A percentile compares a stretch with the other conserved stretches of the same genome.
Conservation (phyloP, 768 basidiomycete genomes). For the Coprinellus aureogranulatus region DNA sequence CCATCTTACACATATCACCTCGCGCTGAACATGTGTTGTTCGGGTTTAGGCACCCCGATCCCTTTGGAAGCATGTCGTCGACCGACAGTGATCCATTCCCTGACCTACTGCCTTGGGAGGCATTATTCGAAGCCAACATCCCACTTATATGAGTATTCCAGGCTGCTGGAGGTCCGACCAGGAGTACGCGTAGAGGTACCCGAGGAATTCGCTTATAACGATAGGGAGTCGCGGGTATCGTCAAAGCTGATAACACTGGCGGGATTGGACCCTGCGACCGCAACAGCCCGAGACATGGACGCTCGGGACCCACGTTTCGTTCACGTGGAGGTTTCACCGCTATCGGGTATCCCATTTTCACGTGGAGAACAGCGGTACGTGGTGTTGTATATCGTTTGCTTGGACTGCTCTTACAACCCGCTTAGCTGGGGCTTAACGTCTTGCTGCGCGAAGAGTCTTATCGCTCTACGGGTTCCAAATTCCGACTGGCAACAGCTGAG, state of each 20-base stretch:
- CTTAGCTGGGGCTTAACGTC: neutral
- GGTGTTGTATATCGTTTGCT: neutral
- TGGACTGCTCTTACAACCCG: neutral
- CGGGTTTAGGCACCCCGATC: conserved; percentile 2
- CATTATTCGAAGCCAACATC: conserved; percentile 5
- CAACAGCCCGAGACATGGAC: neutral
- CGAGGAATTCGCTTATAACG: neutral
- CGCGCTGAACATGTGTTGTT: conserved; percentile 3
- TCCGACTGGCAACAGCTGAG: neutral
- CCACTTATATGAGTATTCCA: neutral
- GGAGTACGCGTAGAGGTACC: neutral
- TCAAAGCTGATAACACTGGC: neutral
- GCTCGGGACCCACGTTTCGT: neutral
- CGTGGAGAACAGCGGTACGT: neutral
- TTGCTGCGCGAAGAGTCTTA: neutral
- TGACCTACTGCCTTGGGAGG: conserved; percentile 7
- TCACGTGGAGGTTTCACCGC: neutral
- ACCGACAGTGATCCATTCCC: conserved; percentile 9
- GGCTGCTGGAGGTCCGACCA: neutral
- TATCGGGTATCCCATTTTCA: neutral
- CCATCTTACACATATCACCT: too few relatives aligned
- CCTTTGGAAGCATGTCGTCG: conserved; percentile 9
- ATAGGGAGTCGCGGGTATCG: neutral
- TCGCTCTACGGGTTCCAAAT: neutral
- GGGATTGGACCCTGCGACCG: neutral